phyloP scores from a whole-genome alignment of 176 grass and related monocot species.

The Zea luxurians region DNA sequence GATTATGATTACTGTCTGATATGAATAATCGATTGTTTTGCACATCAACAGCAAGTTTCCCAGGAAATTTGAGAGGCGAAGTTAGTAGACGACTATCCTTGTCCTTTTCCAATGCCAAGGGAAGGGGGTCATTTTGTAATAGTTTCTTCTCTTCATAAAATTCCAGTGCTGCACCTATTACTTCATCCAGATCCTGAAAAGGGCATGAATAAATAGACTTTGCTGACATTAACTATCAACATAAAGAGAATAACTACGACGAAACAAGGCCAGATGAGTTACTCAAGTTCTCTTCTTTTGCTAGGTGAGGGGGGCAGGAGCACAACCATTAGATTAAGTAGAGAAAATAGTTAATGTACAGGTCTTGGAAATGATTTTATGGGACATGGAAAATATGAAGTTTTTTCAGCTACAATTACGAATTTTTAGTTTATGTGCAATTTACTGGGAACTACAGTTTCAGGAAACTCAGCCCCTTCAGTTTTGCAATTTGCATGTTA shows the following conservation, averaged over 20 bases:
- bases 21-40: conserved; percentile 92
- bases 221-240: not conserved
- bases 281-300: not conserved
- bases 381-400: not conserved
- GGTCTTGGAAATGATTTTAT: conserved; percentile 7
- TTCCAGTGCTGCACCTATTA: conserved; percentile 84
- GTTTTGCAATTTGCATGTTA: not conserved
- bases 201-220: conserved; percentile 27
- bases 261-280: conserved; percentile 17
- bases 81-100: conserved; percentile 71
- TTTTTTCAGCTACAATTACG: not conserved
- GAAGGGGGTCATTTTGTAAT: conserved; percentile 61
- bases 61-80: conserved; percentile 90
- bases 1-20: conserved; percentile 97
- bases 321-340: not conserved
- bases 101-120: conserved; percentile 89
- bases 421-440: not conserved
- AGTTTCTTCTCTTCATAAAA: conserved; percentile 88
- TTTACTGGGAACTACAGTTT: not conserved
- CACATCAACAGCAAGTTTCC: conserved; percentile 82
- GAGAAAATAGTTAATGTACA: not conserved
- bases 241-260: conserved; percentile 21
- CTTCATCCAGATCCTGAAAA: conserved; percentile 89
- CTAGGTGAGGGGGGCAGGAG: not conserved
- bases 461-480: not conserved